A percentile compares a stretch with the other conserved stretches of the same genome.
phyloP scores from a whole-genome alignment of 2,329 filamentous ascomycete species.

The Lasiodiplodia hormozganensis region DNA sequence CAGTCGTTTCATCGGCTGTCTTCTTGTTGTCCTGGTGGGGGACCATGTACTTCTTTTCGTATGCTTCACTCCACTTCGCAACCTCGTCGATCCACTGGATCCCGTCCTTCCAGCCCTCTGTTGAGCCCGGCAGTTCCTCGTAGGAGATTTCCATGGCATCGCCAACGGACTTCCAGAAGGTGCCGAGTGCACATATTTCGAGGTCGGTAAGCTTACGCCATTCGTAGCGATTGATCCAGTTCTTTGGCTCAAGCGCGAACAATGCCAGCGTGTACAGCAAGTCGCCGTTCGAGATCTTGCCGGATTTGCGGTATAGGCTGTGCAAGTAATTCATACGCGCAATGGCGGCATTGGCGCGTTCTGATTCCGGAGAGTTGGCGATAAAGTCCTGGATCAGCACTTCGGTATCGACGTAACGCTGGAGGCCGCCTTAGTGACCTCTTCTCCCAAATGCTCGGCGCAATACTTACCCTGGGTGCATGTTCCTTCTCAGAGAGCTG shows the following conservation, averaged over 20 bases:
- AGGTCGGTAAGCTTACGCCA: constrained; percentile 73
- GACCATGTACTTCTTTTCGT: constrained; percentile 67
- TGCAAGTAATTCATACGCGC: constrained; percentile 72
- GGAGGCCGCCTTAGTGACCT: background rate
- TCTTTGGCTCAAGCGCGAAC: constrained; percentile 70
- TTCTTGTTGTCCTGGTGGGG: constrained; percentile 46
- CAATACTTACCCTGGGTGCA: constrained; percentile 32
- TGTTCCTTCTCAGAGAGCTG: constrained; percentile 38
- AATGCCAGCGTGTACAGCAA: constrained; percentile 70
- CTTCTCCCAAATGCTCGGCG: too few relatives aligned
- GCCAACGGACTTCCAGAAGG: constrained; percentile 74
- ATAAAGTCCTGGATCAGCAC: constrained; percentile 44
- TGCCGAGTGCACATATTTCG: constrained; percentile 71
- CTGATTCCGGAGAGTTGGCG: constrained; percentile 37
- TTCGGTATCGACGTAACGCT: constrained; percentile 43
- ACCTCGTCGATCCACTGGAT: constrained; percentile 62
- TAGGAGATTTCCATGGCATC: constrained; percentile 71
- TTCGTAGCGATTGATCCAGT: constrained; percentile 70
- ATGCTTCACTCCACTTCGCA: constrained; percentile 58
- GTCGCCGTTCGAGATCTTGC: constrained; percentile 67
- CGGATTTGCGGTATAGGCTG: constrained; percentile 61
- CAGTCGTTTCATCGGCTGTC: constrained; percentile 65
- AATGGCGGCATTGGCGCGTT: constrained; percentile 54
- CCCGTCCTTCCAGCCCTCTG: constrained; percentile 55
- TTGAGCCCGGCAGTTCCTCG: constrained; percentile 50